phyloP scores from a whole-genome alignment of 2,329 filamentous ascomycete species.

The Phaeoacremonium minimum region DNA sequence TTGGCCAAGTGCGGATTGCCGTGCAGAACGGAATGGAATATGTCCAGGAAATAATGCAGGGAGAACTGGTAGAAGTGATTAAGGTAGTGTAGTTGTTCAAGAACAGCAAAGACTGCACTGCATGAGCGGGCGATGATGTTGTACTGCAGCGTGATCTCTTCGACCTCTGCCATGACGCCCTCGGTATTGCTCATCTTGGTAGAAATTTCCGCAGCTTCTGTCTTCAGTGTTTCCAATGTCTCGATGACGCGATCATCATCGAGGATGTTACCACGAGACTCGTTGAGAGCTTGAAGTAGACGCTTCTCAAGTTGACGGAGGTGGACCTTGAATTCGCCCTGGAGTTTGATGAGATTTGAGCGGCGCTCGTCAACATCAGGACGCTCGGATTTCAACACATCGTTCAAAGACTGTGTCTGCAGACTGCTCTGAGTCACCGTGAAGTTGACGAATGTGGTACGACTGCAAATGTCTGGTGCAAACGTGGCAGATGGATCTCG shows the following conservation, averaged over 20 bases:
- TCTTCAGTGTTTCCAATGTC: constrained; percentile 95
- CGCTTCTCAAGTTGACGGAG: constrained; percentile 92
- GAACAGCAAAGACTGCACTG: constrained; percentile 93
- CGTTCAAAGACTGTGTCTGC: constrained; percentile 95
- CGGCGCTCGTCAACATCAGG: constrained; percentile 95
- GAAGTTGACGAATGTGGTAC: constrained; percentile 99
- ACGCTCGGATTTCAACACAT: constrained; percentile 94
- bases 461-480: constrained; percentile 93
- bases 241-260: constrained; percentile 98
- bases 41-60: constrained; percentile 94
- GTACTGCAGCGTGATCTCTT: constrained; percentile 93
- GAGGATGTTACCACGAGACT: constrained; percentile 94
- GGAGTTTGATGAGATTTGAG: constrained; percentile 96
- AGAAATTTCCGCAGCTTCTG: constrained; percentile 92
- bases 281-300: constrained; percentile 89
- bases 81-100: constrained; percentile 95
- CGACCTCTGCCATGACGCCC: constrained; percentile 96
- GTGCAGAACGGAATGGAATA: constrained; percentile 89
- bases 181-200: constrained; percentile 95
- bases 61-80: constrained; percentile 99
- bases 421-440: constrained; percentile 98
- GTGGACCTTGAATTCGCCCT: constrained; percentile 99
- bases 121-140: constrained; percentile 89
- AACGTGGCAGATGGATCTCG: constrained; percentile 94
- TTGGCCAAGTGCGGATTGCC: constrained; percentile 68